A percentile compares a stretch with the other conserved stretches of the same genome.
Evolutionary conservation across 306 rosid species (phyloP).

Genomic region (Inga leiocalycina): DNA sequence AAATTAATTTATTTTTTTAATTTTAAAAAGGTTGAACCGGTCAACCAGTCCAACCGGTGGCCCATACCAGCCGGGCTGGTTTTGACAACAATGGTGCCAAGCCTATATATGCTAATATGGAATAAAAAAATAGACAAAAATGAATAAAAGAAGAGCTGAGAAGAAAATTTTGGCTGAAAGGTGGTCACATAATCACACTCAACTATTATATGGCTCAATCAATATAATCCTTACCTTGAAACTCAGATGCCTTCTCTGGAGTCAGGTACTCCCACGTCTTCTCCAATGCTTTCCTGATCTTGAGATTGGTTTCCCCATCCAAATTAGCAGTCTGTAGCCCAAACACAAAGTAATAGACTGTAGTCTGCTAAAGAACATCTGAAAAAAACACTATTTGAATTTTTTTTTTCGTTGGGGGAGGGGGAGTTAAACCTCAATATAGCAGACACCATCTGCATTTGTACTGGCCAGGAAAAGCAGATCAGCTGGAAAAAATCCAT

Average conservation of each 20-base stretch:
- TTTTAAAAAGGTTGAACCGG: no score
- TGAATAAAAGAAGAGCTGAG: not conserved
- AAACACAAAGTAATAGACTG: constrained; percentile 28
- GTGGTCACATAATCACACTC: constrained; percentile 4
- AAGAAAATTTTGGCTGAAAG: constrained; percentile 11
- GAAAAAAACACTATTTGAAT: not conserved
- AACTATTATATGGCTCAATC: constrained; percentile 23
- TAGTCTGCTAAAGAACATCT: constrained; percentile 12
- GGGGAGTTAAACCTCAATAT: constrained; percentile 68
- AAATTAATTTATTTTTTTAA: no score
- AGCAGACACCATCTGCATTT: constrained; percentile 94
- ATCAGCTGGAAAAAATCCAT: constrained; percentile 88
- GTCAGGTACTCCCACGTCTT: constrained; percentile 93
- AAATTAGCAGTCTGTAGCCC: constrained; percentile 85
- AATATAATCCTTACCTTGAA: constrained; percentile 62
- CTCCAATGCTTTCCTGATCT: constrained; percentile 89
- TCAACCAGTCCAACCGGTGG: no score
- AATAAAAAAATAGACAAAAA: not conserved
- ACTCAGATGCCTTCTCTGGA: constrained; percentile 82
- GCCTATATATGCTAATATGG: not conserved
- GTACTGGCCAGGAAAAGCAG: constrained; percentile 90
- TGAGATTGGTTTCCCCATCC: constrained; percentile 97
- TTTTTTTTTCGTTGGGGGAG: not conserved
- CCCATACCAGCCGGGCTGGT: no score
- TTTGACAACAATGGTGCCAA: not conserved